These are phyloP conservation scores for Pleomassaria siparia DNA, from an alignment of 2,329 filamentous ascomycete genomes.

Conservation along the genomic window DNA sequence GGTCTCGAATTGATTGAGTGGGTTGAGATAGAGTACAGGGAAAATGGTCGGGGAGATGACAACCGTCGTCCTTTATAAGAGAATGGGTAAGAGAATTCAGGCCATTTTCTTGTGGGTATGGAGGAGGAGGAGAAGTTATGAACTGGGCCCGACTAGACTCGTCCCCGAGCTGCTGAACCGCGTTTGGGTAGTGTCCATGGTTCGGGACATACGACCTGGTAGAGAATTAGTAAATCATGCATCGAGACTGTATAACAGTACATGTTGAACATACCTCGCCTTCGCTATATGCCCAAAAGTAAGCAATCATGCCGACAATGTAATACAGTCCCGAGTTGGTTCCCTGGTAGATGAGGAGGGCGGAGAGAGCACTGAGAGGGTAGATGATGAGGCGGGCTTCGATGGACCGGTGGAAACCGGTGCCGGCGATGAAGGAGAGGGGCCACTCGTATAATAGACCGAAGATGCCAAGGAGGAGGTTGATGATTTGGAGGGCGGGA, in stretches of 20 bases:
- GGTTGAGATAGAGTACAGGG: background rate
- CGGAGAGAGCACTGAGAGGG: slow-evolving; percentile 73
- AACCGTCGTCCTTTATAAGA: slow-evolving; percentile 1
- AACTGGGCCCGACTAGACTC: background rate
- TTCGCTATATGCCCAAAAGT: slow-evolving; percentile 97
- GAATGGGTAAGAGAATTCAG: background rate
- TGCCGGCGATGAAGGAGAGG: slow-evolving; percentile 71
- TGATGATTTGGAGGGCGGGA: slow-evolving; percentile 88
- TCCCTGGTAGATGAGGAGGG: slow-evolving; percentile 83
- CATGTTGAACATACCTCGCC: slow-evolving; percentile 72
- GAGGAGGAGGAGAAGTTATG: slow-evolving; percentile 4
- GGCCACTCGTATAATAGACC: slow-evolving; percentile 93
- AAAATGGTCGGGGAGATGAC: background rate
- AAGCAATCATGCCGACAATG: slow-evolving; percentile 77
- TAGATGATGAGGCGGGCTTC: slow-evolving; percentile 81
- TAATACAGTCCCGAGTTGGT: slow-evolving; percentile 95
- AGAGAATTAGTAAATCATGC: slow-evolving; percentile 12
- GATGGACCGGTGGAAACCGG: slow-evolving; percentile 79
- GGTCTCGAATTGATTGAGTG: background rate
- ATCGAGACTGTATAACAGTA: background rate
- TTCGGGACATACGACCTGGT: slow-evolving; percentile 50
- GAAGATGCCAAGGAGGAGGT: slow-evolving; percentile 76
- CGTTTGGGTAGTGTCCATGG: slow-evolving; percentile 55
- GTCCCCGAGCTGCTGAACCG: slow-evolving; percentile 27
- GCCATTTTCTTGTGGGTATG: background rate